Conservation (phyloP, 2,329 filamentous ascomycete genomes). For the Fusarium buharicum region DNA sequence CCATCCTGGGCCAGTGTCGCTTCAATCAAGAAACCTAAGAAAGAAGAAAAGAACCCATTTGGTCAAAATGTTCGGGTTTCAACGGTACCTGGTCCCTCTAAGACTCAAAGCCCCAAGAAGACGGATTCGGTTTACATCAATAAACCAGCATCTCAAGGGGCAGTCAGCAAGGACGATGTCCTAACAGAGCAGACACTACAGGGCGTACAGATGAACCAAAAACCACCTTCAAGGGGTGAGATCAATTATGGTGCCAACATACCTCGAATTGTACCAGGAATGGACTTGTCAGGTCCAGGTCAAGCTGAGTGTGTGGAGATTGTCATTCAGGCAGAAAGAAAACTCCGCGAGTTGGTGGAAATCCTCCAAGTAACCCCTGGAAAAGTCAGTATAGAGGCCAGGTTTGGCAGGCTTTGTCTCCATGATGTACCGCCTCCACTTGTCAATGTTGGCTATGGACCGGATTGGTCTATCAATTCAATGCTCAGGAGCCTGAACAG, state of each 20-base stretch:
- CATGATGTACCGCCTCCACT: constrained; percentile 30
- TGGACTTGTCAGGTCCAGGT: constrained; percentile 4
- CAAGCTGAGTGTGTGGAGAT: constrained; percentile 8
- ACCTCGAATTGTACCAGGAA: constrained; percentile 15
- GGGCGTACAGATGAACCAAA: background rate
- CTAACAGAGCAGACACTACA: background rate
- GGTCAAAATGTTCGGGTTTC: constrained; percentile 19
- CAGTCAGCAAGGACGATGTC: too few species aligned
- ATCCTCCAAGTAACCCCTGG: constrained; percentile 43
- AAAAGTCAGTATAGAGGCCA: constrained; percentile 37
- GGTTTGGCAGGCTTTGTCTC: constrained; percentile 47
- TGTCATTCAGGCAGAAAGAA: constrained; percentile 18
- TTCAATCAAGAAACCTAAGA: background rate
- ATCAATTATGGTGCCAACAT: too few species aligned
- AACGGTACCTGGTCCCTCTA: background rate
- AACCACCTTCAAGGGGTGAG: background rate
- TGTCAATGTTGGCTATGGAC: constrained; percentile 38
- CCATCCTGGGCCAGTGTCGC: constrained; percentile 22
- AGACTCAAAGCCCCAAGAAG: background rate
- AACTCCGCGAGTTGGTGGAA: constrained; percentile 23
- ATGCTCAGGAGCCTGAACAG: constrained; percentile 19
- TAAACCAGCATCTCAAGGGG: background rate
- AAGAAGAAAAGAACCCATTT: constrained; percentile 15
- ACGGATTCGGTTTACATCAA: background rate
- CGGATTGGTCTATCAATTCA: constrained; percentile 25